Conservation (phyloP, 2,329 filamentous ascomycete species). For the Pseudogymnoascus sp. region DNA sequence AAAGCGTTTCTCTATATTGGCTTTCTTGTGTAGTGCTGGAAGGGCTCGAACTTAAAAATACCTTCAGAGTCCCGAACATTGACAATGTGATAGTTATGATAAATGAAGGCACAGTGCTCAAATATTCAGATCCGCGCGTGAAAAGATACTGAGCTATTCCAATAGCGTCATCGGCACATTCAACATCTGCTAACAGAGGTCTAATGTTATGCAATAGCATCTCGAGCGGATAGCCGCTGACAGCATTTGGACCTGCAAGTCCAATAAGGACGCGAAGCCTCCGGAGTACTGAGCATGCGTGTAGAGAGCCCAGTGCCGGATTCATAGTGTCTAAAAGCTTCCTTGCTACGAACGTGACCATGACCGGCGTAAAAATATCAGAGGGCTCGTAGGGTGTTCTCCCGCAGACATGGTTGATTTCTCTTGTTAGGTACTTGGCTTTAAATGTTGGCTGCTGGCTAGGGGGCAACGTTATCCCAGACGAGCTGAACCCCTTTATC, state of each 20-base stretch:
- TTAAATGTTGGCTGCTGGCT: conserved; percentile 85
- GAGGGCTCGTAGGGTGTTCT: conserved; percentile 57
- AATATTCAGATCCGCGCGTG: conserved; percentile 54
- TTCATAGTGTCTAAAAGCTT: conserved; percentile 75
- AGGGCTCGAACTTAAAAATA: conserved; percentile 66
- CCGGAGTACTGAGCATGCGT: conserved; percentile 77
- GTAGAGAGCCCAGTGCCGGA: conserved; percentile 73
- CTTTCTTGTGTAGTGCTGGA: conserved; percentile 78
- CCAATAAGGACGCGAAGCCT: conserved; percentile 77
- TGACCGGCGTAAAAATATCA: conserved; percentile 65
- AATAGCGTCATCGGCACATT: conserved; percentile 85
- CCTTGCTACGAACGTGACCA: conserved; percentile 67
- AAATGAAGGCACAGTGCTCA: conserved; percentile 63
- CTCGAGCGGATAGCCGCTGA: conserved; percentile 74
- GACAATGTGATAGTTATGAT: conserved; percentile 73
- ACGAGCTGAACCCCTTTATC: conserved; percentile 63
- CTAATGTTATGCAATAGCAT: conserved; percentile 79
- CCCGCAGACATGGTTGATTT: conserved; percentile 71
- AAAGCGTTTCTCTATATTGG: conserved; percentile 69
- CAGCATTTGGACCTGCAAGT: conserved; percentile 64
- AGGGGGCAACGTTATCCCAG: conserved; percentile 56
- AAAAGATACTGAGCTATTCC: conserved; percentile 83
- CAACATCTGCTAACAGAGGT: conserved; percentile 69
- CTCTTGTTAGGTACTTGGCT: conserved; percentile 64
- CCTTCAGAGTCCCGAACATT: conserved; percentile 67